Conservation (phyloP, 2,329 filamentous ascomycete genomes). For the Ceratocystis huliohia region DNA sequence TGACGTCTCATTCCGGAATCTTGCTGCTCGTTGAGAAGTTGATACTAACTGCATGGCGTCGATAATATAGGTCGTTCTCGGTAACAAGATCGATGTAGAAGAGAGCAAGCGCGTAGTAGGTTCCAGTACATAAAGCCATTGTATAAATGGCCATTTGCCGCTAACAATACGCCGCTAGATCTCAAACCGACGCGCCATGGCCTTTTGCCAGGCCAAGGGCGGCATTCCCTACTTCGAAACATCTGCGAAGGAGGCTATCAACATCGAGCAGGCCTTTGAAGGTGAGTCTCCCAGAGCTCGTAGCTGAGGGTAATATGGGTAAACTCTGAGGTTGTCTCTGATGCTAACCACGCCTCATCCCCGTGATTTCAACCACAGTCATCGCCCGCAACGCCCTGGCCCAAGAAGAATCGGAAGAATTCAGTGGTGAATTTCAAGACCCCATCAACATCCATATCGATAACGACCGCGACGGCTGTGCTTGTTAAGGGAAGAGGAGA, state of each 20-base stretch:
- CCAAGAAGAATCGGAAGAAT: slow-evolving; percentile 96
- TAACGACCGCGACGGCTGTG: slow-evolving; percentile 82
- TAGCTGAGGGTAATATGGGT: too few species aligned
- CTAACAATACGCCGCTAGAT: slow-evolving; percentile 43
- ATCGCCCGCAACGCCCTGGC: slow-evolving; percentile 91
- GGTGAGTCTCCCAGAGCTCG: slow-evolving; percentile 32
- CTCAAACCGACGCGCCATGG: slow-evolving; percentile 88
- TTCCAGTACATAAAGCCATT: slow-evolving; percentile 28
- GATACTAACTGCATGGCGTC: slow-evolving; percentile 22
- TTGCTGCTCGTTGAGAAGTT: too few species aligned
- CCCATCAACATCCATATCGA: slow-evolving; percentile 97
- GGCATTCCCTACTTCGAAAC: slow-evolving; percentile 99
- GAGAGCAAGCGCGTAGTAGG: slow-evolving; percentile 79
- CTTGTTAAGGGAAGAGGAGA: slow-evolving; percentile 50
- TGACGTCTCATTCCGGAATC: too few species aligned
- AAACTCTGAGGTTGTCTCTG: too few species aligned
- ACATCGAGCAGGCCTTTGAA: slow-evolving; percentile 74
- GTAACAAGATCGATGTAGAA: slow-evolving; percentile 98
- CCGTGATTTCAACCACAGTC: slow-evolving; percentile 39
- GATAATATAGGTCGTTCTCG: slow-evolving; percentile 62
- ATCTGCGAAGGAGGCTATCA: slow-evolving; percentile 95
- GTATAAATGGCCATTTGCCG: background rate
- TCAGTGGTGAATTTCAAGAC: slow-evolving; percentile 92
- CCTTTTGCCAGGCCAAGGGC: slow-evolving; percentile 94
- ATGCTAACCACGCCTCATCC: background rate